Evolutionary conservation across 1,284 basidiomycete species (phyloP).

Genomic region (Pseudozyma sp.): DNA sequence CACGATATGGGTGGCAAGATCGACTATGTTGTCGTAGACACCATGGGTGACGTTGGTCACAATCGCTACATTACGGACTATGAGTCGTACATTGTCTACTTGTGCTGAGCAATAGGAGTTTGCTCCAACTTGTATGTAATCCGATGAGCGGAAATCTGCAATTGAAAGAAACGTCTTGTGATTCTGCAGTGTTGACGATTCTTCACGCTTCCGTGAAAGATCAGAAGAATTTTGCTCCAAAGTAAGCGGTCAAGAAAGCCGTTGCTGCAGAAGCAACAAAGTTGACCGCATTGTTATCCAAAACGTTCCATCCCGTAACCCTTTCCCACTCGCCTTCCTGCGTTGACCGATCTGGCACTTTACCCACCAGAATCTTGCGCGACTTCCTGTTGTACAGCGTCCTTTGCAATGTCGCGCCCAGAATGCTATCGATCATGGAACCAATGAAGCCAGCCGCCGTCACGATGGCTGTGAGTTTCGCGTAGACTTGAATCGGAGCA

Average conservation of each 20-base stretch:
- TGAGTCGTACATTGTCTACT: too few species aligned
- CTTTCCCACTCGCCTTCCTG: slow-evolving; percentile 69
- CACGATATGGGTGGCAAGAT: too few species aligned
- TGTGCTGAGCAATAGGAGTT: too few species aligned
- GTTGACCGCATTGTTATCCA: slow-evolving; percentile 78
- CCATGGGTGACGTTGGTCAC: too few species aligned
- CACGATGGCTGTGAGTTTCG: slow-evolving; percentile 74
- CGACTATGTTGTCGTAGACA: too few species aligned
- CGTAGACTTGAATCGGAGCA: slow-evolving; percentile 69
- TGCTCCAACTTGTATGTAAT: too few species aligned
- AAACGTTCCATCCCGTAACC: slow-evolving; percentile 78
- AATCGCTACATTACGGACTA: too few species aligned
- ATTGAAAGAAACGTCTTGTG: too few species aligned
- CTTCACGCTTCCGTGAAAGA: too few species aligned
- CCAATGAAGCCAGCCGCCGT: slow-evolving; percentile 71
- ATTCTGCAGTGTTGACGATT: too few species aligned
- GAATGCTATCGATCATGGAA: slow-evolving; percentile 72
- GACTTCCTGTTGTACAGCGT: slow-evolving; percentile 79
- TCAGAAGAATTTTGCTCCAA: slow-evolving; percentile 25
- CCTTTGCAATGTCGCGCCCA: slow-evolving; percentile 87
- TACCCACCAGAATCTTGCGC: slow-evolving; percentile 74
- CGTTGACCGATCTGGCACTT: slow-evolving; percentile 12
- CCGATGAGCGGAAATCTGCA: too few species aligned
- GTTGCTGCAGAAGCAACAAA: slow-evolving; percentile 47
- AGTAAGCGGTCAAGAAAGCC: slow-evolving; percentile 30